These are phyloP conservation scores for Bromus sterilis DNA, from an alignment of 176 grass and related monocot genomes.

Conservation along the genomic window DNA sequence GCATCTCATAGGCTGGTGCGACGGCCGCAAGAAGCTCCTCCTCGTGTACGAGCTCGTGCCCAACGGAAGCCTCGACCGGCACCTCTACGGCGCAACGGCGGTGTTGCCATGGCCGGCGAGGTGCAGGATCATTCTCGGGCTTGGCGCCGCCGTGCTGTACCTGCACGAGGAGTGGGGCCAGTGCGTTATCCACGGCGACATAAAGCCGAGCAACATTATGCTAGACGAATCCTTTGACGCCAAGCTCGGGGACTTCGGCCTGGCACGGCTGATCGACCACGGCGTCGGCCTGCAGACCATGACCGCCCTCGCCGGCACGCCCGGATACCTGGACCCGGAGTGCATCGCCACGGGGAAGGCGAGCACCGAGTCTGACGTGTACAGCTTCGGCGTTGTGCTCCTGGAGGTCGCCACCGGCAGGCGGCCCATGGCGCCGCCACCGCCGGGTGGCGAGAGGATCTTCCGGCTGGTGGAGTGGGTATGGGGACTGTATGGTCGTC, in stretches of 20 bases:
- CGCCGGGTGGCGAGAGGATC: neutral
- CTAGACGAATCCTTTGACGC: neutral
- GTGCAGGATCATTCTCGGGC: neutral
- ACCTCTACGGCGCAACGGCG: neutral
- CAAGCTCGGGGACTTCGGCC: constrained; percentile 56
- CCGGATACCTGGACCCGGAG: neutral
- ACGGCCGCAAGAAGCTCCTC: neutral
- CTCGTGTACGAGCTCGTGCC: neutral
- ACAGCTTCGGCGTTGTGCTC: constrained; percentile 78
- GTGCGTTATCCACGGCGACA: neutral
- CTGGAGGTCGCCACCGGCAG: constrained; percentile 25
- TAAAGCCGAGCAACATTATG: neutral
- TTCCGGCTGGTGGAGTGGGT: constrained; percentile 7
- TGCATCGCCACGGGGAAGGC: neutral
- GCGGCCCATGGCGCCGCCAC: neutral
- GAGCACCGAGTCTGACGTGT: constrained; percentile 26
- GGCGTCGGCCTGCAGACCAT: neutral
- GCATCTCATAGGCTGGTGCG: neutral
- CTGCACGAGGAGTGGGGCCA: neutral
- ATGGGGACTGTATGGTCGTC: constrained; percentile 24
- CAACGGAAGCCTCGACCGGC: constrained; percentile 37
- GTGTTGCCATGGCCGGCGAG: neutral
- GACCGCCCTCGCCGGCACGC: neutral
- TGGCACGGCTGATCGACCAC: constrained; percentile 42
- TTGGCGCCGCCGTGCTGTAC: neutral